These are phyloP conservation scores for Persicaria maculosa DNA, from an alignment of 148 eudicot genomes.

Conservation along the genomic window DNA sequence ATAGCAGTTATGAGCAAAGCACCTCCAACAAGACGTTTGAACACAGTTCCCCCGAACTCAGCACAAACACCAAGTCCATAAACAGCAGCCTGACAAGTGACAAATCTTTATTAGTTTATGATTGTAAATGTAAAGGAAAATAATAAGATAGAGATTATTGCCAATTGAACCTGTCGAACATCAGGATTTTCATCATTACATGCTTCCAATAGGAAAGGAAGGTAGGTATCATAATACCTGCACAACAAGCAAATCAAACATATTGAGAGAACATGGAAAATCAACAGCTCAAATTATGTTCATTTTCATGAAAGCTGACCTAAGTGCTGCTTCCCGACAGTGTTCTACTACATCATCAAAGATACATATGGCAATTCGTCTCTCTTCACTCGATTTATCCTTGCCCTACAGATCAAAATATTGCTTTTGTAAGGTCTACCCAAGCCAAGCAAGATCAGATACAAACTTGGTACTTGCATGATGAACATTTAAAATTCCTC, in stretches of 20 bases:
- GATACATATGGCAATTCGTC: conserved; percentile 36
- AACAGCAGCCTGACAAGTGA: conserved; percentile 33
- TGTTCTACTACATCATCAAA: conserved; percentile 42
- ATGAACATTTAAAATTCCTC: not conserved
- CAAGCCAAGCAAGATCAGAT: not conserved
- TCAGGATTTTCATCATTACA: conserved; percentile 43
- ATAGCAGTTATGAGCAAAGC: conserved; percentile 3
- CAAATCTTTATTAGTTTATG: not conserved
- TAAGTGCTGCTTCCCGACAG: conserved; percentile 37
- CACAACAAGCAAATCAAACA: conserved; percentile 13
- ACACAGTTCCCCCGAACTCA: conserved; percentile 37
- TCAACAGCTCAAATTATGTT: not conserved
- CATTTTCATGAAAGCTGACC: conserved; percentile 13
- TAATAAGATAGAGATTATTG: conserved; percentile 6
- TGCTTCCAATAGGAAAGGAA: conserved; percentile 39
- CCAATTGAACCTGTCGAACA: conserved; percentile 41
- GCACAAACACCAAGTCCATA: conserved; percentile 51
- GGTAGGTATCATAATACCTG: conserved; percentile 44
- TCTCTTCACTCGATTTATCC: conserved; percentile 41
- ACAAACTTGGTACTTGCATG: not conserved
- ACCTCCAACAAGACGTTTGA: conserved; percentile 45
- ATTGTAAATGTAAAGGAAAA: not conserved
- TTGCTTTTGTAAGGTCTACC: not conserved
- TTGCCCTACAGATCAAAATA: conserved; percentile 24
- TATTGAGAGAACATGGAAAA: not conserved